Evolutionary conservation across 805 yeast genomes (phyloP).

Genomic region (Crinitomyces ghanaensis): DNA sequence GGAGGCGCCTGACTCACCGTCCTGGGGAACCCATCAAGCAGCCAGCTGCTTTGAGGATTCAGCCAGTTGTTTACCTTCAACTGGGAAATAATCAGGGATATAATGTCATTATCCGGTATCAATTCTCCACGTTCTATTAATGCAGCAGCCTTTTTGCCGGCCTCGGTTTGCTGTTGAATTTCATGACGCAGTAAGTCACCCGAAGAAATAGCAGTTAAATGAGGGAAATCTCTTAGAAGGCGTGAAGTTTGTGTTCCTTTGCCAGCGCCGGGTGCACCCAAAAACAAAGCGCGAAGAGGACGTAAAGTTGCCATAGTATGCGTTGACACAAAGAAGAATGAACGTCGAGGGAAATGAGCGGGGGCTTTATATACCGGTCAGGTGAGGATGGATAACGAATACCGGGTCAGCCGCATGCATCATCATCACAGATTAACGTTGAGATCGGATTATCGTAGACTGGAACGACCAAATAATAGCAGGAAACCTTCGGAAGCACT

Average conservation of each 20-base stretch:
- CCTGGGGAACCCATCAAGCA: conserved; percentile 89
- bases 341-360: too few species aligned
- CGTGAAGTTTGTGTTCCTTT: conserved; percentile 80
- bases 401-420: too few species aligned
- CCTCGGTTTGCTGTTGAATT: conserved; percentile 39
- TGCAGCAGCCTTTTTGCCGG: conserved; percentile 42
- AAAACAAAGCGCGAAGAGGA: conserved; percentile 44
- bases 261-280: conserved; percentile 96
- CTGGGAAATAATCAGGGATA: conserved; percentile 42
- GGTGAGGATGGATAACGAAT: too few species aligned
- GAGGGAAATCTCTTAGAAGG: conserved; percentile 42
- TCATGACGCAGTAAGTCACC: conserved; percentile 75
- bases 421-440: too few species aligned
- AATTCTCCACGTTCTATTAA: conserved; percentile 54
- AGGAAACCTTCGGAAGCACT: too few species aligned
- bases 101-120: conserved; percentile 65
- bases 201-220: conserved; percentile 52
- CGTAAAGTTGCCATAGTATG: conserved; percentile 6
- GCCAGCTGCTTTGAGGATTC: conserved; percentile 41
- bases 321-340: conserved; percentile 1
- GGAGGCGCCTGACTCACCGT: conserved; percentile 60
- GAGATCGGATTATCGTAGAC: too few species aligned
- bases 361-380: too few species aligned
- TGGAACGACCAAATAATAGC: too few species aligned
- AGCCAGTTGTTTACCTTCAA: conserved; percentile 36